Conservation (phyloP, 2,329 filamentous ascomycete genomes). For the Aspergillus melleus region DNA sequence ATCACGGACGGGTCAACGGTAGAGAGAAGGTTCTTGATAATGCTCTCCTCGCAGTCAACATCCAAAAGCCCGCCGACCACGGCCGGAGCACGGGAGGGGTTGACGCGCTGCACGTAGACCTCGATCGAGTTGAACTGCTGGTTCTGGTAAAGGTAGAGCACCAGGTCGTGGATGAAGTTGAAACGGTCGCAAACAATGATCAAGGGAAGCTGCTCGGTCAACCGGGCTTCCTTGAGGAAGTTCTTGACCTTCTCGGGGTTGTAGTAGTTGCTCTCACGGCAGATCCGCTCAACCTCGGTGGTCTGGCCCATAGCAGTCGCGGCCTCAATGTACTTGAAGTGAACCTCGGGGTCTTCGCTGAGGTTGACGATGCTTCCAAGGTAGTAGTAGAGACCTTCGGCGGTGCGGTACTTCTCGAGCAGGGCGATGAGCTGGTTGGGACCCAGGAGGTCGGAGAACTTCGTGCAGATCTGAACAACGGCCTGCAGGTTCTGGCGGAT, state of each 20-base stretch:
- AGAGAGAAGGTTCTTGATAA: constrained; percentile 87
- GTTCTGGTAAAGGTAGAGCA: constrained; percentile 96
- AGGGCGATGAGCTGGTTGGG: constrained; percentile 86
- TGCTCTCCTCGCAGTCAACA: constrained; percentile 93
- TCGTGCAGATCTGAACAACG: constrained; percentile 93
- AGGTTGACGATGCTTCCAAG: constrained; percentile 97
- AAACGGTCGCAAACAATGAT: constrained; percentile 99
- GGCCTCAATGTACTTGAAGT: constrained; percentile 99
- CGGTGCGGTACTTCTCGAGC: constrained; percentile 95
- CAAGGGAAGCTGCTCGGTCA: constrained; percentile 88
- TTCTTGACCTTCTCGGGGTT: constrained; percentile 98
- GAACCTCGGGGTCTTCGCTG: constrained; percentile 90
- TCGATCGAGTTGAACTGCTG: constrained; percentile 99
- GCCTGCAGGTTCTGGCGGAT: constrained; percentile 95
- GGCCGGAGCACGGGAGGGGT: constrained; percentile 84
- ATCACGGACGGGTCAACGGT: constrained; percentile 84
- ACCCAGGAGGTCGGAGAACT: constrained; percentile 94
- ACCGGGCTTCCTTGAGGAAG: constrained; percentile 93
- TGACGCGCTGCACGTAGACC: constrained; percentile 95
- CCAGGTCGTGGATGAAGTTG: constrained; percentile 96
- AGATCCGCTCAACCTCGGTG: constrained; percentile 95
- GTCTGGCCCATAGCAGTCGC: constrained; percentile 92
- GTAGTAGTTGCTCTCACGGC: constrained; percentile 86
- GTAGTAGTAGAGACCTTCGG: constrained; percentile 97
- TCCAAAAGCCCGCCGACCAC: constrained; percentile 92